phyloP scores from a whole-genome alignment of 805 yeast species.

The Saturnispora mendoncae region DNA sequence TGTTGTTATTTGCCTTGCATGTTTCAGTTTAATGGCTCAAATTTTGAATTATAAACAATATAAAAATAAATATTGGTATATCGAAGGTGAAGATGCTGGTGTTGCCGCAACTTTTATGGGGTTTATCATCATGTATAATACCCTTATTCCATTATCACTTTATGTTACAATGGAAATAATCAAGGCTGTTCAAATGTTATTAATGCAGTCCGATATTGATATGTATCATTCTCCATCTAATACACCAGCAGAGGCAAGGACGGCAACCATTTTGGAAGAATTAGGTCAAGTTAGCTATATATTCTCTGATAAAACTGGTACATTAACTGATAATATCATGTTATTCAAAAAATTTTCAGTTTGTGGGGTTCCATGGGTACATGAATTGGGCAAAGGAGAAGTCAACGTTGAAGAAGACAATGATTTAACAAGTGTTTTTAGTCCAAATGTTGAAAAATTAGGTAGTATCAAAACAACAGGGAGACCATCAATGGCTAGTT shows the following conservation, averaged over 20 bases:
- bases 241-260: conserved; percentile 90
- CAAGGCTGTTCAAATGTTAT: conserved; percentile 73
- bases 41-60: conserved; percentile 38
- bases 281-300: conserved; percentile 93
- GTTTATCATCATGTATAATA: conserved; percentile 93
- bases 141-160: conserved; percentile 87
- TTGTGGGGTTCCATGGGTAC: conserved; percentile 85
- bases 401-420: conserved; percentile 10
- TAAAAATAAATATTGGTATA: conserved; percentile 59
- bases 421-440: conserved; percentile 12
- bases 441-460: conserved; percentile 12
- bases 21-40: conserved; percentile 78
- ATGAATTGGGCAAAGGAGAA: conserved; percentile 46
- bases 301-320: conserved; percentile 95
- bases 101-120: conserved; percentile 89
- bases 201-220: conserved; percentile 85
- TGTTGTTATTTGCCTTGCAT: conserved; percentile 64
- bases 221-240: conserved; percentile 81
- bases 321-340: conserved; percentile 92
- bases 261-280: conserved; percentile 93
- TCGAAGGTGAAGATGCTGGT: conserved; percentile 65
- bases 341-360: conserved; percentile 81
- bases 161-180: conserved; percentile 96
- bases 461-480: conserved; percentile 32
- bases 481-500: conserved; percentile 50